phyloP scores from a whole-genome alignment of 2,329 filamentous ascomycete species.

The Aspergillus versicolor region DNA sequence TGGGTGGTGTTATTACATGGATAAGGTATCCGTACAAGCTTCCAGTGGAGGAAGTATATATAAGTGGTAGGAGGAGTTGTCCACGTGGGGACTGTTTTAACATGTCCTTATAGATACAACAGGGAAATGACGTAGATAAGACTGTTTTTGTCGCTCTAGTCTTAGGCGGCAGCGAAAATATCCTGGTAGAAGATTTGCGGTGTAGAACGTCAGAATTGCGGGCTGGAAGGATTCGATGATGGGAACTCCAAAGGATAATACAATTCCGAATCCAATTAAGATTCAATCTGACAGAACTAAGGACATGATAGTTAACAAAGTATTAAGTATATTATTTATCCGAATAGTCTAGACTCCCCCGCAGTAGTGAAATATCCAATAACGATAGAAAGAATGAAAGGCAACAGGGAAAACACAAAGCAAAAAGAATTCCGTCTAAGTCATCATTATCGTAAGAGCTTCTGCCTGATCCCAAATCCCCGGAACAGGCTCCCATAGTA shows the following conservation, averaged over 20 bases:
- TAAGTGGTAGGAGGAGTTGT: background rate
- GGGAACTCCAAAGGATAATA: background rate
- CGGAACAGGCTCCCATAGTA: background rate
- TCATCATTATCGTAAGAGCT: background rate
- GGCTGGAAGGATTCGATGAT: background rate
- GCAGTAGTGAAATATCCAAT: background rate
- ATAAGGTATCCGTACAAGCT: background rate
- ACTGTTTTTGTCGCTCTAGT: background rate
- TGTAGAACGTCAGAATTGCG: background rate
- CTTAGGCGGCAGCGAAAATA: background rate
- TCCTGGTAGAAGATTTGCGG: background rate
- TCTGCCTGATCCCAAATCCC: background rate
- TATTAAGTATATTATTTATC: background rate
- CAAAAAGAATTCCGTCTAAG: background rate
- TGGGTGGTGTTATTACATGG: background rate
- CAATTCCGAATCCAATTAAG: background rate
- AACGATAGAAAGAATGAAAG: background rate
- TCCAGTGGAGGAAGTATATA: background rate
- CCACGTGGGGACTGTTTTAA: background rate
- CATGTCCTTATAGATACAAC: background rate
- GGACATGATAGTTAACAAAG: background rate
- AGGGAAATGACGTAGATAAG: background rate
- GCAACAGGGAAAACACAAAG: background rate
- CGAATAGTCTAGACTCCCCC: background rate
- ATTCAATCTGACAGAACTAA: background rate